Base-by-base conservation (phyloP, 768 basidiomycete species). In the Neoboletus magnificus region DNA sequence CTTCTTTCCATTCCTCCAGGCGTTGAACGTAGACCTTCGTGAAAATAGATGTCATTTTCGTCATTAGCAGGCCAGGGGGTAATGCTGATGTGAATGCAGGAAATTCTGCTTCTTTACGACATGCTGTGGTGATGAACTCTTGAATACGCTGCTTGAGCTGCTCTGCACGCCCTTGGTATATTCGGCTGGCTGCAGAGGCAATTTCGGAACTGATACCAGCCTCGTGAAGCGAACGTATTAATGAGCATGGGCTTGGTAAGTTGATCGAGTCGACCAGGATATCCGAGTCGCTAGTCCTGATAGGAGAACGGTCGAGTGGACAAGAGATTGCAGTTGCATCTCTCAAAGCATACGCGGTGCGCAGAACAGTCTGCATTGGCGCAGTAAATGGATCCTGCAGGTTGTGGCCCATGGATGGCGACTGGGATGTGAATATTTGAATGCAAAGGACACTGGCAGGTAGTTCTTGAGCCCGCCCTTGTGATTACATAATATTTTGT, bases 1-100 rank as follows among this genome's bases (percentile, higher is more conserved):
- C 53, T 2, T 52, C 27, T 29, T 32, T 55, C 61, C 60, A 58
- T 1, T 47, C 2, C 36, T 16, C 20, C 0, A 62, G 32, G 4
- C 52, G 53, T 0, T 22, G 46, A 0, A 47, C 0, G 1, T 62
- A 62, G 0, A 52, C 0, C 0, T 47, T 25, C 2, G 47, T 55
- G 12, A 3, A 25, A 0, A 4, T 50, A 2, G 29, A 29, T 0
- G 13, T 22, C 0, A 62, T 1, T 0, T 32, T 58, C 2, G 0
- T 15, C 0, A 49, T 25, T 0, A 58, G 40, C 4, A 7, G 0
- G 0, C 49, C 52, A 0, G 40, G 40, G 0, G 43, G 0, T 0
- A 0, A 11, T 6, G 30, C 33, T 0, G 0, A 2, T 0, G 33
- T 3, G 0, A 15, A 0, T 0, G 5, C 12, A 0, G 56, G 60